These are phyloP conservation scores for Ophiostoma quercus DNA, from an alignment of 2,329 filamentous ascomycete species.

Conservation along the genomic window DNA sequence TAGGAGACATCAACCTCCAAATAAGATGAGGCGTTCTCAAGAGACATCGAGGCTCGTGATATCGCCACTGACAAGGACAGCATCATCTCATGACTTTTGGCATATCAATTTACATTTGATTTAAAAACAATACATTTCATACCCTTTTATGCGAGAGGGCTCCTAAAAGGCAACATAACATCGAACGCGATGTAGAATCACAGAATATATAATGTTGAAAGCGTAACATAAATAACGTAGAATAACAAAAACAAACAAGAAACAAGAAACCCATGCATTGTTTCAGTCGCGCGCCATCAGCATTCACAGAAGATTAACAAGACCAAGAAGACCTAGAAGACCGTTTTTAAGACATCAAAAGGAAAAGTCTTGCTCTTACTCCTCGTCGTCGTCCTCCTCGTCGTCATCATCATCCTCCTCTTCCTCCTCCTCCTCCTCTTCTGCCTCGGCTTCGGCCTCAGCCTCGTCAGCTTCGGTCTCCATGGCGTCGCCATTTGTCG, in stretches of 20 bases:
- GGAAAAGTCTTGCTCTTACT: background rate
- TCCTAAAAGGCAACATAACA: background rate
- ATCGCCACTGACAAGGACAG: background rate
- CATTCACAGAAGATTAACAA: background rate
- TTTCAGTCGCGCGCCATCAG: slow-evolving; percentile 8
- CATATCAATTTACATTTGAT: background rate
- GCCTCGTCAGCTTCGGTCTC: slow-evolving; percentile 46
- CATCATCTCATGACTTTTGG: background rate
- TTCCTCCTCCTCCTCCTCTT: slow-evolving; percentile 8
- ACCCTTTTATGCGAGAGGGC: background rate
- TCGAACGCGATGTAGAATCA: background rate
- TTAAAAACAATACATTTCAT: background rate
- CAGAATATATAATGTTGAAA: background rate
- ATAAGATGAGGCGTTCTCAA: background rate
- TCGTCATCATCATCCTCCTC: background rate
- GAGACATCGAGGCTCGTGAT: background rate
- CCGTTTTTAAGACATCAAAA: background rate
- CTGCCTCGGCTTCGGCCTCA: background rate
- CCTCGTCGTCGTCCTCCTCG: background rate
- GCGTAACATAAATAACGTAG: background rate
- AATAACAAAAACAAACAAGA: background rate
- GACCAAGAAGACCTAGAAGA: slow-evolving; percentile 11
- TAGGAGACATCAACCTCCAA: too few species aligned
- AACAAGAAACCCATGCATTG: slow-evolving; percentile 11
- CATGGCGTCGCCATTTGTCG: background rate